Percentiles rank a stretch among this genome's conserved stretches.
These are phyloP conservation scores for Mycena amicta DNA, from an alignment of 768 basidiomycete species.

Conservation along the genomic window DNA sequence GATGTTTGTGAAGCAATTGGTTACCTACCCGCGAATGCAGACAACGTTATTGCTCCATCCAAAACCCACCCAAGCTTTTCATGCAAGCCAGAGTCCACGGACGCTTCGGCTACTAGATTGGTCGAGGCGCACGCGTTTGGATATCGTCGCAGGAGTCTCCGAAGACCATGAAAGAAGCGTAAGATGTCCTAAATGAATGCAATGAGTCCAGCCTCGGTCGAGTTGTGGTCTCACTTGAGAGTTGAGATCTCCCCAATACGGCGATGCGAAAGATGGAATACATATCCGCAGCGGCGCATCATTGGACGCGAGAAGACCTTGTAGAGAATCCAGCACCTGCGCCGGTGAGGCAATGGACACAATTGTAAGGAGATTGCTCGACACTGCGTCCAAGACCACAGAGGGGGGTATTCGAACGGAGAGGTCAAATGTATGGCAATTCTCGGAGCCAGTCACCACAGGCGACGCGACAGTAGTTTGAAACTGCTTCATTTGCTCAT, in stretches of 20 bases:
- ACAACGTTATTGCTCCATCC: conserved; percentile 73
- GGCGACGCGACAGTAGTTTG: conserved; percentile 81
- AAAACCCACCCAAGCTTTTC: conserved; percentile 79
- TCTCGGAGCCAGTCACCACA: no score
- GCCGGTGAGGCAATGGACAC: conserved; percentile 28
- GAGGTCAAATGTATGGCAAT: conserved; percentile 75
- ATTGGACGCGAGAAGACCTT: conserved; percentile 29
- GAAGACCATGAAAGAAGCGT: conserved; percentile 71
- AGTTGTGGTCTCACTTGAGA: conserved; percentile 47
- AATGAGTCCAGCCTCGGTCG: neutral
- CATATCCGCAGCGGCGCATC: conserved; percentile 57
- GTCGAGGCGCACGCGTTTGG: conserved; percentile 68
- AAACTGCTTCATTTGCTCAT: conserved; percentile 91
- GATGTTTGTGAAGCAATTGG: conserved; percentile 1
- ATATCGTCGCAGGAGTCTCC: conserved; percentile 57
- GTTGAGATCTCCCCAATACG: conserved; percentile 67
- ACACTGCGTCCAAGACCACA: conserved; percentile 46
- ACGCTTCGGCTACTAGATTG: conserved; percentile 66
- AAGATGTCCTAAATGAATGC: conserved; percentile 58
- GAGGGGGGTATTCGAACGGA: conserved; percentile 59
- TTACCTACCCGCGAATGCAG: conserved; percentile 76
- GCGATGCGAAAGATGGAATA: conserved; percentile 62
- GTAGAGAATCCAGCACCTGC: conserved; percentile 29
- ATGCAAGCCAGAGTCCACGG: conserved; percentile 66
- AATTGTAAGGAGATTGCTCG: conserved; percentile 40